Base-by-base conservation (phyloP, 805 yeast genomes). In the Kuraishia molischiana region DNA sequence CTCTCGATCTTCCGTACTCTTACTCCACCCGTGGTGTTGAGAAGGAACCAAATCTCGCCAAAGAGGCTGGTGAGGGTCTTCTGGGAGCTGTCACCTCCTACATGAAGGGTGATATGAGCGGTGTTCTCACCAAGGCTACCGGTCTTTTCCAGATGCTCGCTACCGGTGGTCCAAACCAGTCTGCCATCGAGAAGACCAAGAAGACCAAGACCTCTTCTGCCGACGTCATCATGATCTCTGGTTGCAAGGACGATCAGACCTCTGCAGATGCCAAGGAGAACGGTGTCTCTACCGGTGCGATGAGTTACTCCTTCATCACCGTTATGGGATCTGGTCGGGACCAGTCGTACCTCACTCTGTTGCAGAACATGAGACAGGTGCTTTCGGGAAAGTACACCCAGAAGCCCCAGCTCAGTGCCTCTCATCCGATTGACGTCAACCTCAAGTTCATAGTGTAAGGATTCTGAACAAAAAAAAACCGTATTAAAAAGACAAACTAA, bases 241-340 rank as follows among this genome's bases (percentile, higher is more conserved):
- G 95, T 4, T 85, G 95, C 46, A 83, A 81, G 53, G 95, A 85
- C 58, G 68, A 73, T 37, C 95, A 85, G 59, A 85, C 95, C 0
- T 72, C 81, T 39, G 95, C 95, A 5, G 95, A 85, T 56, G 82
- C 95, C 0, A 64, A 62, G 17, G 85, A 80, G 51, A 77, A 74
- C 29, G 87, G 89, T 20, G 60, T 58, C 10, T 72, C 77, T 31
- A 82, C 92, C 0, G 95, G 95, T 40, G 95, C 95, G 3, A 79
- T 85, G 84, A 79, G 87, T 19, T 82, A 75, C 60, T 80, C 94
- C 1, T 83, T 85, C 49, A 66, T 83, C 34, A 65, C 67, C 42
- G 89, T 82, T 6, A 59, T 85, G 64, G 44, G 59, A 22, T 52
- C 59, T 31, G 70, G 72, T 52, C 74, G 79, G 14, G 67, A 74